Conservation (phyloP, 805 yeast genomes). For the Lachancea quebecensis region DNA sequence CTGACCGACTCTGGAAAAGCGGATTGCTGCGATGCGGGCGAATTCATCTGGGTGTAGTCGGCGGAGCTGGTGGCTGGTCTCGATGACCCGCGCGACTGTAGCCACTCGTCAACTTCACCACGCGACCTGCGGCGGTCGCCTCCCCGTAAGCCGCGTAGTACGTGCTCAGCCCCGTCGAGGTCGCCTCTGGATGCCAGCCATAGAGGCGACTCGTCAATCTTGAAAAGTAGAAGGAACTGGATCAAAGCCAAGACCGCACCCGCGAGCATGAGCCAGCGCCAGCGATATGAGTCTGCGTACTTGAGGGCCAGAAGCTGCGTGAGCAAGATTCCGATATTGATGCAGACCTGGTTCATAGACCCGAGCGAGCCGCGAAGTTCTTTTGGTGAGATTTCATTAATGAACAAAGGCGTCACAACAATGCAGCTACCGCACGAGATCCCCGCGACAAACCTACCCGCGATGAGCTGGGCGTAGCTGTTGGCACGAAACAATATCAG, state of each 20-base stretch:
- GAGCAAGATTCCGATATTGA: constrained; percentile 75
- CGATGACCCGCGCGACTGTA: constrained; percentile 6
- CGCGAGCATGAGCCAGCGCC: constrained; percentile 66
- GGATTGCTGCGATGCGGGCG: constrained; percentile 5
- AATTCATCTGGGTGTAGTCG: not conserved
- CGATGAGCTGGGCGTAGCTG: constrained; percentile 36
- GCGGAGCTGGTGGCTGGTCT: constrained; percentile 1
- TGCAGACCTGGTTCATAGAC: constrained; percentile 79
- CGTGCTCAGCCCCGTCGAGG: constrained; percentile 36
- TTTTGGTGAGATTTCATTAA: constrained; percentile 74
- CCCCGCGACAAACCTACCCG: constrained; percentile 77
- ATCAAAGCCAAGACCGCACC: constrained; percentile 51
- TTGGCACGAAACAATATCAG: constrained; percentile 47
- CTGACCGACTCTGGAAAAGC: not conserved
- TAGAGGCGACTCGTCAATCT: constrained; percentile 71
- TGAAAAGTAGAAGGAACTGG: constrained; percentile 39
- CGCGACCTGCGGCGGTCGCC: constrained; percentile 24
- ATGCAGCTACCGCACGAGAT: constrained; percentile 82
- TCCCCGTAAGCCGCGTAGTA: constrained; percentile 34
- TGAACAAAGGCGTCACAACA: constrained; percentile 76
- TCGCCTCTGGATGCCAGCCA: constrained; percentile 47
- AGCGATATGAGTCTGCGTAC: constrained; percentile 57
- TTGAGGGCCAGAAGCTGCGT: constrained; percentile 69
- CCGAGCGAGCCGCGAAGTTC: constrained; percentile 72
- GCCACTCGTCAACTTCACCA: constrained; percentile 22